Conservation (phyloP, 2,329 filamentous ascomycete genomes). For the Trichoderma atrobrunneum region DNA sequence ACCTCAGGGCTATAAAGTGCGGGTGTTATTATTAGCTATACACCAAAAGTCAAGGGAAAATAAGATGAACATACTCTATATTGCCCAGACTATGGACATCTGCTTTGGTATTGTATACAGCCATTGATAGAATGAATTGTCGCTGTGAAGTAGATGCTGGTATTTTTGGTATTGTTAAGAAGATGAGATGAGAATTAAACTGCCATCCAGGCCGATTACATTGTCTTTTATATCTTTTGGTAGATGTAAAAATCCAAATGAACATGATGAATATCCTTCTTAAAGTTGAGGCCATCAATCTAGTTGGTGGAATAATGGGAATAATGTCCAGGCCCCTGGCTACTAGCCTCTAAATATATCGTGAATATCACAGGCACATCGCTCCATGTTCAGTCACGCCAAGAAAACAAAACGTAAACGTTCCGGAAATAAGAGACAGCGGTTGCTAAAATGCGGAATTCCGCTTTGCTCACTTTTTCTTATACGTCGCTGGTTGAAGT, state of each 20-base stretch:
- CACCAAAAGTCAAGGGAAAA: not conserved
- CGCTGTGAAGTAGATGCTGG: not conserved
- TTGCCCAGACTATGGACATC: not conserved
- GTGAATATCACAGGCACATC: not conserved
- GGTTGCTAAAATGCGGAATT: not conserved
- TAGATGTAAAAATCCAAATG: not conserved
- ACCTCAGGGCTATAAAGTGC: not conserved
- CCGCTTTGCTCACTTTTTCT: not conserved
- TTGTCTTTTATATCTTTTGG: not conserved
- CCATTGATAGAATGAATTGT: not conserved
- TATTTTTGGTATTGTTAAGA: not conserved
- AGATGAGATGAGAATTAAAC: not conserved
- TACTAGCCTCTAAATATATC: not conserved
- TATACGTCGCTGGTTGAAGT: not conserved
- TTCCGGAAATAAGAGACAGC: not conserved
- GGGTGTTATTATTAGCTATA: not conserved
- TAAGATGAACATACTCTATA: not conserved
- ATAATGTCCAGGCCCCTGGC: not conserved
- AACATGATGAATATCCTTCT: not conserved
- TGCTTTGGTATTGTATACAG: not conserved
- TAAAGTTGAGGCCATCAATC: not conserved
- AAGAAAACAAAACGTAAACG: not conserved
- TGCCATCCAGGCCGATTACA: not conserved
- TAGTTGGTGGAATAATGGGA: not conserved
- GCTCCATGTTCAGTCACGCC: not conserved